A percentile compares a stretch with the other conserved stretches of the same genome.
These are phyloP conservation scores for Colletotrichum tropicicola DNA, from an alignment of 2,329 filamentous ascomycete genomes.

Conservation along the genomic window DNA sequence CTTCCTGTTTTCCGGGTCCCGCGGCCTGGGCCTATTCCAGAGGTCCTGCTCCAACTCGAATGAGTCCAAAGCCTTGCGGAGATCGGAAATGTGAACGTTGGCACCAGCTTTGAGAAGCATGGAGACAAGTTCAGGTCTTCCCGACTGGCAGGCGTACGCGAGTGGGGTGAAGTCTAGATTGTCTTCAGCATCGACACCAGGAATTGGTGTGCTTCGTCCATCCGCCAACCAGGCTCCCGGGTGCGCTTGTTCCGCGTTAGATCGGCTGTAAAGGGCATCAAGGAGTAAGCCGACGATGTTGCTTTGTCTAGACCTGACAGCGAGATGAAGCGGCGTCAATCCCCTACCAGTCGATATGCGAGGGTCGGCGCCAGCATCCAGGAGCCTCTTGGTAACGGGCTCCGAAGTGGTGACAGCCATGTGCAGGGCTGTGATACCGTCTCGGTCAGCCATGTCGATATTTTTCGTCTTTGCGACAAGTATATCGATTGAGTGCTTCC, in stretches of 20 bases:
- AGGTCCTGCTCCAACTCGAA: constrained; percentile 28
- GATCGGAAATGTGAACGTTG: neutral
- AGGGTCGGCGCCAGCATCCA: constrained; percentile 47
- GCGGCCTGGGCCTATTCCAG: neutral
- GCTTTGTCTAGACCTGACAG: constrained; percentile 40
- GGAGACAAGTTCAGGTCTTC: constrained; percentile 35
- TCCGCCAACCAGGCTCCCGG: neutral
- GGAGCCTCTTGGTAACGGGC: constrained; percentile 35
- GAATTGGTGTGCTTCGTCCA: neutral
- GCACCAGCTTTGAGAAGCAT: constrained; percentile 39
- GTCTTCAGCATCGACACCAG: neutral
- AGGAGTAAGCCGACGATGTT: constrained; percentile 45
- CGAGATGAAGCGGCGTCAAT: constrained; percentile 49
- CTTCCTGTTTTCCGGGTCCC: neutral
- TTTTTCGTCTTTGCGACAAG: constrained; percentile 27
- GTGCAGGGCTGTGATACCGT: constrained; percentile 37
- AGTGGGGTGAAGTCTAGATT: constrained; percentile 27
- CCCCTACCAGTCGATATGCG: constrained; percentile 40
- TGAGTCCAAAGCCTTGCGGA: constrained; percentile 31
- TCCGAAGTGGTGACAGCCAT: constrained; percentile 34
- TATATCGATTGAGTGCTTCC: constrained; percentile 12
- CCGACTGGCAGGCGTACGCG: constrained; percentile 35
- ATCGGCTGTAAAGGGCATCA: neutral
- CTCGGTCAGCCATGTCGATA: neutral
- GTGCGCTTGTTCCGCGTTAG: neutral